Conservation (phyloP, 2,329 filamentous ascomycete genomes). For the Alternaria panax region DNA sequence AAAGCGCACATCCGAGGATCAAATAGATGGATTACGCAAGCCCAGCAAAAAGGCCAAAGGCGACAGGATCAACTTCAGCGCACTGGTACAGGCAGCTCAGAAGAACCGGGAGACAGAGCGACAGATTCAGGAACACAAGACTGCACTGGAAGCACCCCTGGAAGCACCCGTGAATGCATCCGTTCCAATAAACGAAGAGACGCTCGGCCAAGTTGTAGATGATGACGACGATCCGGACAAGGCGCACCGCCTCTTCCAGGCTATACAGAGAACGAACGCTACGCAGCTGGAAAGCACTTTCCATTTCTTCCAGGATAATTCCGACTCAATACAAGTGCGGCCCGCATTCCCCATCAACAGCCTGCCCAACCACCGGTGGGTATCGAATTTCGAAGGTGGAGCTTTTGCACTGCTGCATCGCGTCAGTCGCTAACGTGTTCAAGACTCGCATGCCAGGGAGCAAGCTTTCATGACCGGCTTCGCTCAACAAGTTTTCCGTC, state of each 20-base stretch:
- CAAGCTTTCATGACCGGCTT: slow-evolving; percentile 55
- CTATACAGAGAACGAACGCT: slow-evolving; percentile 68
- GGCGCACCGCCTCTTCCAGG: slow-evolving; percentile 60
- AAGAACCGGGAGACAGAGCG: slow-evolving; percentile 35
- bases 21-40: slow-evolving; percentile 30
- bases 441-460: slow-evolving; percentile 39
- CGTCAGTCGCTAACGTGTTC: slow-evolving; percentile 14
- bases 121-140: slow-evolving; percentile 36
- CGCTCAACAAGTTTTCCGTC: slow-evolving; percentile 49
- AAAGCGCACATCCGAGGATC: slow-evolving; percentile 17
- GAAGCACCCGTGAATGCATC: slow-evolving; percentile 16
- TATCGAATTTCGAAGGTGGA: slow-evolving; percentile 41
- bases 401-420: background rate
- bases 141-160: slow-evolving; percentile 32
- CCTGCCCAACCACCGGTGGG: slow-evolving; percentile 46
- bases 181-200: slow-evolving; percentile 32
- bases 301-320: slow-evolving; percentile 58
- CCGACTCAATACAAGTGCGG: slow-evolving; percentile 2
- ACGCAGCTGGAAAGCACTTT: slow-evolving; percentile 61
- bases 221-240: slow-evolving; percentile 78
- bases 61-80: slow-evolving; percentile 28
- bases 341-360: slow-evolving; percentile 17
- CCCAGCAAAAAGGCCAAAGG: slow-evolving; percentile 26
- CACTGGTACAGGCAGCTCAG: slow-evolving; percentile 34
- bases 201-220: slow-evolving; percentile 53